Percentiles rank a stretch among this genome's conserved stretches.
Conservation (phyloP, 2,329 filamentous ascomycete species). For the Pseudogymnoascus sp. region DNA sequence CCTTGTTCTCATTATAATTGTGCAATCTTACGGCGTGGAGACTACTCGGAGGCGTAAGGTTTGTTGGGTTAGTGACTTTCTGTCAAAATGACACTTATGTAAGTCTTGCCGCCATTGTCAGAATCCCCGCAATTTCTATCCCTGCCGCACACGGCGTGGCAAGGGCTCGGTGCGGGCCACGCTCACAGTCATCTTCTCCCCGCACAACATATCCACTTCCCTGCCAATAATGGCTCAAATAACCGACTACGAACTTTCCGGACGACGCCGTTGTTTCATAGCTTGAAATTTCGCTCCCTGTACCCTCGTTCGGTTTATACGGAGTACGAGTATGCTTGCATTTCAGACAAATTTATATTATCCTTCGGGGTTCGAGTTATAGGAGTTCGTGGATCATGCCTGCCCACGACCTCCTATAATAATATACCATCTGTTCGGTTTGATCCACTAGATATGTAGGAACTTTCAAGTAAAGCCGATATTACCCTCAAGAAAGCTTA, state of each 20-base stretch:
- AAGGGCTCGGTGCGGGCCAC: constrained; percentile 1
- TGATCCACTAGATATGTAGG: background rate
- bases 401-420: background rate
- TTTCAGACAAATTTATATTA: background rate
- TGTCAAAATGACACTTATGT: background rate
- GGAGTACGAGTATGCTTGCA: background rate
- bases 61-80: background rate
- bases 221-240: background rate
- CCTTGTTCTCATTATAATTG: constrained; percentile 17
- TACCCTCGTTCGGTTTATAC: background rate
- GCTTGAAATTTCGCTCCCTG: background rate
- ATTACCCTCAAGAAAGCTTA: background rate
- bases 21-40: constrained; percentile 16
- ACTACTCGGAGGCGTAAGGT: background rate
- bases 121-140: background rate
- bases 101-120: constrained; percentile 1
- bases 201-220: background rate
- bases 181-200: background rate
- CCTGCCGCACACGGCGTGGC: background rate
- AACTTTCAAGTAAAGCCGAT: background rate
- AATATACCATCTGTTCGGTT: background rate
- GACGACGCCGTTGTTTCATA: background rate
- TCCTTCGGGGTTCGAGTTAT: background rate
- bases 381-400: background rate
- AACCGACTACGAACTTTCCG: background rate